A percentile compares a stretch with the other conserved stretches of the same genome.
phyloP scores from a whole-genome alignment of 1,139 yeast genomes.

The Sugiyamaella novakii region DNA sequence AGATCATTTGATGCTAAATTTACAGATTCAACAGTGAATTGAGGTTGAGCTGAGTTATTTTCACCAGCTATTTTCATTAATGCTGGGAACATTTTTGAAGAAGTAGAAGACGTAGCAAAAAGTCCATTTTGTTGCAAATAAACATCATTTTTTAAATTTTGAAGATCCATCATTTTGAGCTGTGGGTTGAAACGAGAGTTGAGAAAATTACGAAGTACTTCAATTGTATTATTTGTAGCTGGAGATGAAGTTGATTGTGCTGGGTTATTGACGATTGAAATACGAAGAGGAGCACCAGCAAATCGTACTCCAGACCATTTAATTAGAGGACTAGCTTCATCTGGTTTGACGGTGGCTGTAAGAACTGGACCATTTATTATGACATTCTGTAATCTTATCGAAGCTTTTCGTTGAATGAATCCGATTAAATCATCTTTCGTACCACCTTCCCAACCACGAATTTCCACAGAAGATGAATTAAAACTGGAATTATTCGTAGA shows the following conservation, averaged over 20 bases:
- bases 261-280: constrained; percentile 47
- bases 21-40: constrained; percentile 60
- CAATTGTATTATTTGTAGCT: constrained; percentile 48
- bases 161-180: constrained; percentile 66
- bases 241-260: neutral
- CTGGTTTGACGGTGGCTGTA: constrained; percentile 58
- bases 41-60: constrained; percentile 37
- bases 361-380: constrained; percentile 48
- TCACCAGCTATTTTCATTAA: constrained; percentile 76
- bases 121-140: constrained; percentile 63
- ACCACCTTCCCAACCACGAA: constrained; percentile 77
- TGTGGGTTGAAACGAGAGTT: constrained; percentile 66
- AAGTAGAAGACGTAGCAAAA: constrained; percentile 57
- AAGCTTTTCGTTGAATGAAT: constrained; percentile 70
- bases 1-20: constrained; percentile 73
- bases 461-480: constrained; percentile 47
- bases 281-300: constrained; percentile 70
- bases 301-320: constrained; percentile 76
- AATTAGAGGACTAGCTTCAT: constrained; percentile 61
- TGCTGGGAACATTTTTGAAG: constrained; percentile 88
- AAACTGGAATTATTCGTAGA: neutral
- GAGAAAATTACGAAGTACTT: constrained; percentile 62
- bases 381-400: constrained; percentile 56
- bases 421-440: constrained; percentile 64
- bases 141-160: constrained; percentile 69